Conservation (phyloP, 371 early-diverging fungal genomes). For the Nosema muscidifuracis region DNA sequence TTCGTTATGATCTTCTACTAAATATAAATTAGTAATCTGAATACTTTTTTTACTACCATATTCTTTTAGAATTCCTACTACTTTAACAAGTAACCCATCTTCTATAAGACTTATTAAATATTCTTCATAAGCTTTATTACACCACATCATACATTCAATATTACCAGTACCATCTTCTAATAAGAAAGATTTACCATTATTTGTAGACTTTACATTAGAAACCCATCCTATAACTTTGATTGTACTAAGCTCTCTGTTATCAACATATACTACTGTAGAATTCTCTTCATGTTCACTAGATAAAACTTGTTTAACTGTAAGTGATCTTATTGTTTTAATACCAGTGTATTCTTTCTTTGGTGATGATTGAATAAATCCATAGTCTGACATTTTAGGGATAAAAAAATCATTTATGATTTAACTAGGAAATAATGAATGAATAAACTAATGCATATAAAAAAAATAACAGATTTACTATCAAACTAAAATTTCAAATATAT, state of each 20-base stretch:
- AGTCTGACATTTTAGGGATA: constrained; percentile 22
- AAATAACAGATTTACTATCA: too few relatives aligned
- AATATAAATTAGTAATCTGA: constrained; percentile 12
- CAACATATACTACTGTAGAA: constrained; percentile 24
- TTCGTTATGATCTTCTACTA: constrained; percentile 44
- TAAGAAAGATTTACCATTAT: constrained; percentile 43
- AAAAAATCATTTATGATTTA: neutral
- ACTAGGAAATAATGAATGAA: too few relatives aligned
- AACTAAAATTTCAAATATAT: too few relatives aligned
- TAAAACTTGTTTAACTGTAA: constrained; percentile 51
- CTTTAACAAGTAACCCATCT: constrained; percentile 28
- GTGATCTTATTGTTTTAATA: constrained; percentile 40
- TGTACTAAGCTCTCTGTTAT: constrained; percentile 36
- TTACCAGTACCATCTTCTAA: constrained; percentile 51
- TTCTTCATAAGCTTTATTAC: constrained; percentile 40
- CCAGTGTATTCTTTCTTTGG: constrained; percentile 41
- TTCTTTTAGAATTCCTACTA: constrained; percentile 45
- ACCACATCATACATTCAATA: constrained; percentile 52
- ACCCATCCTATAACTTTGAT: constrained; percentile 46
- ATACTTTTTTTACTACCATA: constrained; percentile 45
- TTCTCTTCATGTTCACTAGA: constrained; percentile 25
- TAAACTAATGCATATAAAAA: too few relatives aligned
- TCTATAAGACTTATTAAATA: constrained; percentile 14
- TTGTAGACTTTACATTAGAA: constrained; percentile 3
- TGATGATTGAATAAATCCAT: constrained; percentile 32